These are phyloP conservation scores for Didymella pinodella DNA, from an alignment of 2,329 filamentous ascomycete genomes.

Conservation along the genomic window DNA sequence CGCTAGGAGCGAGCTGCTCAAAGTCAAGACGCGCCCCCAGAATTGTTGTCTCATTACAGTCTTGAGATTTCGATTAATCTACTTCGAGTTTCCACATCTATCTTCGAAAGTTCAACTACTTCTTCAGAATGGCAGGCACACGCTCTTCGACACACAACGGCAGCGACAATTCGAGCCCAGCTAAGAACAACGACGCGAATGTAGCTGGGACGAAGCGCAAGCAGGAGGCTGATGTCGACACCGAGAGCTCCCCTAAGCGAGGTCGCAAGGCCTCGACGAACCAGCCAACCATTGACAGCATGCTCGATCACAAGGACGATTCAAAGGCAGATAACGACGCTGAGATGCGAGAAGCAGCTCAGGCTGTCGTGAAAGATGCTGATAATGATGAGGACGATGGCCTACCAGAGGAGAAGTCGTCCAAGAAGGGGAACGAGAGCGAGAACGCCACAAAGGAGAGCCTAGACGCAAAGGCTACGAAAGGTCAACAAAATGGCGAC, in stretches of 20 bases:
- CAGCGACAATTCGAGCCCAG: slow-evolving; percentile 30
- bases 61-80: neutral
- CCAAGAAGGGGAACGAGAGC: slow-evolving; percentile 13
- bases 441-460: slow-evolving; percentile 5
- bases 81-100: neutral
- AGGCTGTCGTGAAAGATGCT: slow-evolving; percentile 15
- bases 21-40: slow-evolving; percentile 13
- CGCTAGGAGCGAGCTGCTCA: slow-evolving; percentile 18
- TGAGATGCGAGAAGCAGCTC: slow-evolving; percentile 22
- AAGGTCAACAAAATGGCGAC: slow-evolving; percentile 37
- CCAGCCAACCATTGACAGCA: slow-evolving; percentile 64
- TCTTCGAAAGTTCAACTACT: neutral
- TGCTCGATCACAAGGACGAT: slow-evolving; percentile 50
- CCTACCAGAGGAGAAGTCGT: slow-evolving; percentile 27
- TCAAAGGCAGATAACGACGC: slow-evolving; percentile 36
- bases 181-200: slow-evolving; percentile 39
- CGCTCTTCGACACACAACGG: slow-evolving; percentile 37
- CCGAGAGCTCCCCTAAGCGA: slow-evolving; percentile 52
- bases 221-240: slow-evolving; percentile 45
- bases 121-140: slow-evolving; percentile 39
- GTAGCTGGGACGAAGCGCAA: slow-evolving; percentile 53
- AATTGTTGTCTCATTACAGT: neutral
- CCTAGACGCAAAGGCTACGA: slow-evolving; percentile 23
- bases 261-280: slow-evolving; percentile 54
- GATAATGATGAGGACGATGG: slow-evolving; percentile 8